Evolutionary conservation across 75 land plant species (phyloP).

Genomic region (Chamaecyparis obtusa): DNA sequence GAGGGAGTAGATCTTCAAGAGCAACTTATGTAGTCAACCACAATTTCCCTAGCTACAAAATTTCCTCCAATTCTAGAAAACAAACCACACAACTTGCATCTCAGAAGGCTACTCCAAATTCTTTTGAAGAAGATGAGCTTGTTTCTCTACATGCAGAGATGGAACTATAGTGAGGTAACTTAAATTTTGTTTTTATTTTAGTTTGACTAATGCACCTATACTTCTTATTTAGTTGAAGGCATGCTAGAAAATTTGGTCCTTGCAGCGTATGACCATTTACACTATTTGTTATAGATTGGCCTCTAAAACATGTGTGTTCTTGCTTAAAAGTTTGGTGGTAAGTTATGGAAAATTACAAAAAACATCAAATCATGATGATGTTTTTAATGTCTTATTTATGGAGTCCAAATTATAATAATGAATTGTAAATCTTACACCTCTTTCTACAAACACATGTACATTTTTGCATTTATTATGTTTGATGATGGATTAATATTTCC

Average conservation of each 20-base stretch:
- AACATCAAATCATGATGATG: too few relatives aligned
- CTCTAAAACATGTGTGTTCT: neutral
- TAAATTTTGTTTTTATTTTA: neutral
- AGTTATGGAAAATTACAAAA: neutral
- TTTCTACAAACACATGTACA: neutral
- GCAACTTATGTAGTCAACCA: constrained; percentile 25
- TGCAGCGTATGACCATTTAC: neutral
- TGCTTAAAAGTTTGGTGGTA: neutral
- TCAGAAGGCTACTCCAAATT: neutral
- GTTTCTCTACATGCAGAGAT: constrained; percentile 14
- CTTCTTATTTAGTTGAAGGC: neutral
- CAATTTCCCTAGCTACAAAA: constrained; percentile 16
- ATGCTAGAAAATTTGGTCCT: neutral
- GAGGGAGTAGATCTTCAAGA: constrained; percentile 33
- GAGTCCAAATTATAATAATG: neutral
- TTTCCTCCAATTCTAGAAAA: neutral
- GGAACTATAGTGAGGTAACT: constrained; percentile 8
- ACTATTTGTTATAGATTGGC: neutral
- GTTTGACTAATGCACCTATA: neutral
- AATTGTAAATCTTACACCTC: neutral
- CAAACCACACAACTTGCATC: neutral
- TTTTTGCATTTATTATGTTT: neutral
- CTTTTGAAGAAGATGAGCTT: constrained; percentile 15
- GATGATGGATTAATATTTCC: neutral
- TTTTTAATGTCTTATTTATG: too few relatives aligned